Conservation (phyloP, 768 basidiomycete genomes). For the Termitomyces sp. region DNA sequence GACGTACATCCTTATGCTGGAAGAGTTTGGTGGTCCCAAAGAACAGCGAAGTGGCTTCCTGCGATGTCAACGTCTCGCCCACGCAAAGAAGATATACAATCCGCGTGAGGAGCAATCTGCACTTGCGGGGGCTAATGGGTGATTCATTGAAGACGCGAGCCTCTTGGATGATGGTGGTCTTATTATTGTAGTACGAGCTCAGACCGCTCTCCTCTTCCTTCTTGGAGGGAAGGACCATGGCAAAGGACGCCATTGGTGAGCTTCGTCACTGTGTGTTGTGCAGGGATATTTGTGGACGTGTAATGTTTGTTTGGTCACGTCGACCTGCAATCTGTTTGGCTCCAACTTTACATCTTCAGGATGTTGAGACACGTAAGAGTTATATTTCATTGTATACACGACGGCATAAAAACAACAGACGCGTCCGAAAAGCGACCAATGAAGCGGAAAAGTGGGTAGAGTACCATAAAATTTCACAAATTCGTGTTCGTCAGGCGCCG, state of each 20-base stretch:
- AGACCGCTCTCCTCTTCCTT: slow-evolving; percentile 96
- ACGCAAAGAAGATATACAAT: slow-evolving; percentile 96
- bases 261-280: slow-evolving; percentile 9
- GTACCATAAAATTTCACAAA: slow-evolving; percentile 11
- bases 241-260: slow-evolving; percentile 43
- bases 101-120: slow-evolving; percentile 91
- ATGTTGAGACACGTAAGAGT: neutral
- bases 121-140: slow-evolving; percentile 96
- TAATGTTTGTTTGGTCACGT: slow-evolving; percentile 34
- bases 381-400: slow-evolving; percentile 12
- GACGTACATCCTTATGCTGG: slow-evolving; percentile 96
- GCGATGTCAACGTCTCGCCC: slow-evolving; percentile 90
- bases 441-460: neutral
- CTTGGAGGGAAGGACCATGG: slow-evolving; percentile 81
- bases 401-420: slow-evolving; percentile 3
- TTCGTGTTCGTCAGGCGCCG: slow-evolving; percentile 2
- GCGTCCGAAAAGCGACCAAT: slow-evolving; percentile 10
- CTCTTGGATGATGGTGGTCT: slow-evolving; percentile 97
- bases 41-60: slow-evolving; percentile 97
- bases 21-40: slow-evolving; percentile 99
- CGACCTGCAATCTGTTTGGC: slow-evolving; percentile 20
- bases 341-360: too few species aligned
- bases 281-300: slow-evolving; percentile 30
- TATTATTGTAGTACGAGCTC: slow-evolving; percentile 93
- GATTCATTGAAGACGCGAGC: slow-evolving; percentile 99